These are phyloP conservation scores for Tagetes patula DNA, from an alignment of 129 eudicot species.

Conservation along the genomic window DNA sequence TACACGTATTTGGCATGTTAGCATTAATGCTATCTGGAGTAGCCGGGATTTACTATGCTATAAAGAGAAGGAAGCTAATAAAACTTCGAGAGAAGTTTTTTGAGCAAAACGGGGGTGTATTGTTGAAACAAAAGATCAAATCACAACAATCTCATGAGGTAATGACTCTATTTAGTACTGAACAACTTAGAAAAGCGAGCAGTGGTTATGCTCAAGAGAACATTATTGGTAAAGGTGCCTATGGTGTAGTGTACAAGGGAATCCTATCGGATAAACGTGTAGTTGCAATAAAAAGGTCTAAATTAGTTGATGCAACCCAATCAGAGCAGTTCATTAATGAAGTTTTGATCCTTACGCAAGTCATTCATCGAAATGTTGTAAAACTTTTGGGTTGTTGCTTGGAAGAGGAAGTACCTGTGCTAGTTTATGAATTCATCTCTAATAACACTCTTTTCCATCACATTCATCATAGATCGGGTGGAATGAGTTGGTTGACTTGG, in stretches of 20 bases:
- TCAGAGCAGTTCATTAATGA: constrained; percentile 65
- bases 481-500: constrained; percentile 46
- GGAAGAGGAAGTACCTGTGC: constrained; percentile 52
- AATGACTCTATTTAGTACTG: background rate
- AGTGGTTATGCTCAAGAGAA: background rate
- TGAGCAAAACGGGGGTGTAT: background rate
- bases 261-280: constrained; percentile 40
- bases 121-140: constrained; percentile 3
- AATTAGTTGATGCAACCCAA: constrained; percentile 43
- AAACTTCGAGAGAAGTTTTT: background rate
- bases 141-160: background rate
- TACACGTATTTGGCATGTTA: background rate
- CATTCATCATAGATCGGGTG: constrained; percentile 26
- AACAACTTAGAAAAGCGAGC: constrained; percentile 4
- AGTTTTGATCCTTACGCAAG: constrained; percentile 49
- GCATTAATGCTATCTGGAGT: constrained; percentile 9
- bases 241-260: constrained; percentile 64
- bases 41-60: background rate
- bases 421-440: constrained; percentile 56
- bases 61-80: background rate
- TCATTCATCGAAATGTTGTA: constrained; percentile 62
- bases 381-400: constrained; percentile 61
- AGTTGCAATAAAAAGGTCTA: constrained; percentile 59
- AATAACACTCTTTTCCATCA: constrained; percentile 49
- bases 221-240: constrained; percentile 7